These are phyloP conservation scores for Pneumocystis canis DNA, from an alignment of 1,139 yeast species.

Conservation along the genomic window DNA sequence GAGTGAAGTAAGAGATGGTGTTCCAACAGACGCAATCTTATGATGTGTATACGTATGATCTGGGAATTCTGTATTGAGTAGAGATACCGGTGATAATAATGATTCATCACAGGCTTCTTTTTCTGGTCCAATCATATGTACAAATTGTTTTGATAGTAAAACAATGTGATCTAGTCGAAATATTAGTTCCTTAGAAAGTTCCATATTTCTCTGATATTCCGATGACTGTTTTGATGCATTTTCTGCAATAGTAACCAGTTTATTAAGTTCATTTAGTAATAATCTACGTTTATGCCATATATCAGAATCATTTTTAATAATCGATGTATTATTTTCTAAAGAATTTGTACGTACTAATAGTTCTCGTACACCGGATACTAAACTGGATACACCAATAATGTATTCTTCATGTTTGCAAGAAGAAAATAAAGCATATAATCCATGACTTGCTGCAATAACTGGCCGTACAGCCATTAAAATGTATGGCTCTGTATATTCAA, in stretches of 20 bases:
- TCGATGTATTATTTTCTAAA: conserved; percentile 65
- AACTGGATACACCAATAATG: conserved; percentile 35
- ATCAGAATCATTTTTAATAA: conserved; percentile 54
- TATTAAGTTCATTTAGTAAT: conserved; percentile 21
- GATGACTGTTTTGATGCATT: conserved; percentile 1
- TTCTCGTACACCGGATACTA: conserved; percentile 72
- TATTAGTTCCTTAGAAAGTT: not conserved
- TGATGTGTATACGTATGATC: not conserved
- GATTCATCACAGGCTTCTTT: not conserved
- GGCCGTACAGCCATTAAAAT: conserved; percentile 43
- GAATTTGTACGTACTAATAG: conserved; percentile 42
- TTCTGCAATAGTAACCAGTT: conserved; percentile 1
- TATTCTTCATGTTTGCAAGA: conserved; percentile 12
- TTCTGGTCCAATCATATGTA: not conserved
- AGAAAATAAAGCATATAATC: conserved; percentile 2
- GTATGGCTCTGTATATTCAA: conserved; percentile 57
- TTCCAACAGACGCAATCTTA: not conserved
- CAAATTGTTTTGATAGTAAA: not conserved
- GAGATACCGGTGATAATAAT: not conserved
- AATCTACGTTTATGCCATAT: conserved; percentile 65
- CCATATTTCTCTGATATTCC: not conserved
- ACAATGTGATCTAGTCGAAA: not conserved
- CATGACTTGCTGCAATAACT: conserved; percentile 32
- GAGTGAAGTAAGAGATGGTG: not conserved
- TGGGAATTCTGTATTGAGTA: not conserved